These are phyloP conservation scores for Hypoxylon sp. DNA, from an alignment of 2,329 filamentous ascomycete species.

Conservation along the genomic window DNA sequence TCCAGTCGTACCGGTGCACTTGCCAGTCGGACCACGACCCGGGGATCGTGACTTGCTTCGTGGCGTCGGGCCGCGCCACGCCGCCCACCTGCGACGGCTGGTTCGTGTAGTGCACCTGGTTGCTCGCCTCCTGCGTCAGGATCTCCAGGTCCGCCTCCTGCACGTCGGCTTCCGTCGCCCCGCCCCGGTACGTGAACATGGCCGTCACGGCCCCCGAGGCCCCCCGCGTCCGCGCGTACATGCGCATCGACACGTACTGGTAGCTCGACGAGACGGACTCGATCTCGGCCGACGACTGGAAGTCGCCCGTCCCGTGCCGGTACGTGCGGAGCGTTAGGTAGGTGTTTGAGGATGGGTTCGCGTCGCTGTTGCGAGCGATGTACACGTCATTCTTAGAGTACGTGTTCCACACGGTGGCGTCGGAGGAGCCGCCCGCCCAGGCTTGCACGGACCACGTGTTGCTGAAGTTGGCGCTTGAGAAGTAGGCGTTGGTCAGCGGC, in stretches of 20 bases:
- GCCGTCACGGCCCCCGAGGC: conserved; percentile 65
- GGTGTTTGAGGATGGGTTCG: conserved; percentile 55
- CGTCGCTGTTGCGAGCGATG: conserved; percentile 59
- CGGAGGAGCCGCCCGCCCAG: conserved; percentile 48
- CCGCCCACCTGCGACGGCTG: conserved; percentile 63
- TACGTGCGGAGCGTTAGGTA: conserved; percentile 65
- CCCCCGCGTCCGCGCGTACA: conserved; percentile 66
- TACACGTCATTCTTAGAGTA: conserved; percentile 62
- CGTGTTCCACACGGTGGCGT: conserved; percentile 54
- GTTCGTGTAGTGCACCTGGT: conserved; percentile 71
- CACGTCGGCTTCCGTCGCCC: conserved; percentile 53
- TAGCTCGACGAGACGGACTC: conserved; percentile 57
- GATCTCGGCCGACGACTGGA: conserved; percentile 67
- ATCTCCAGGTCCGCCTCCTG: conserved; percentile 71
- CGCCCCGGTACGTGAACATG: conserved; percentile 67
- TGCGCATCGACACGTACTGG: conserved; percentile 62
- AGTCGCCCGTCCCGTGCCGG: conserved; percentile 56
- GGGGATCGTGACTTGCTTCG: conserved; percentile 27
- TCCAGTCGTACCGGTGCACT: conserved; percentile 74
- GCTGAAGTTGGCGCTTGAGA: conserved; percentile 52
- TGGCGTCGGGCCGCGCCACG: conserved; percentile 25
- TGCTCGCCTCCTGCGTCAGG: conserved; percentile 61
- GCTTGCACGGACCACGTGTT: conserved; percentile 53
- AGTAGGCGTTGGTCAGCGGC: conserved; percentile 54
- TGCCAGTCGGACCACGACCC: conserved; percentile 68